phyloP scores from a whole-genome alignment of 352 stramenopile species.

The Phytophthora nicotianae region DNA sequence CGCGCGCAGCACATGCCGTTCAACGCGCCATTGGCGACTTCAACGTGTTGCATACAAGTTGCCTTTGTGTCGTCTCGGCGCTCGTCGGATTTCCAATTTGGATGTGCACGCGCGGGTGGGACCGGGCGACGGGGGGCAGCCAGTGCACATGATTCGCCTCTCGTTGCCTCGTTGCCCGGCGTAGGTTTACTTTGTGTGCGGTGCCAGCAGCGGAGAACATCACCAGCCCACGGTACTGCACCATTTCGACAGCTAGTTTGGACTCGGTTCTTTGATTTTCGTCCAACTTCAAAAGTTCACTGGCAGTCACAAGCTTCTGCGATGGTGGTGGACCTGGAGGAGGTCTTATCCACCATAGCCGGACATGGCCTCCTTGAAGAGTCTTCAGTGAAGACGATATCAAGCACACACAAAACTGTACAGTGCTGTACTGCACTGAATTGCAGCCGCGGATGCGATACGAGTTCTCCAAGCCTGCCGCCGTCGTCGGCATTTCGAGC shows the following conservation, averaged over 20 bases:
- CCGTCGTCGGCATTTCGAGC: constrained; percentile 7
- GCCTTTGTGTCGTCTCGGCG: constrained; percentile 5
- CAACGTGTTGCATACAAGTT: constrained; percentile 16
- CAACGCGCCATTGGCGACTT: constrained; percentile 3
- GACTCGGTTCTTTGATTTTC: too few relatives aligned
- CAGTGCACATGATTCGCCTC: constrained; percentile 10
- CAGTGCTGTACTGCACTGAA: background rate
- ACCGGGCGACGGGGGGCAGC: constrained; percentile 14
- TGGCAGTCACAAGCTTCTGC: background rate
- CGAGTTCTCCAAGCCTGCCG: constrained; percentile 2
- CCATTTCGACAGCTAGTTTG: constrained; percentile 4
- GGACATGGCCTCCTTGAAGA: too few relatives aligned
- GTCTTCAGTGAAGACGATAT: too few relatives aligned
- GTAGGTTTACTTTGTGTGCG: background rate
- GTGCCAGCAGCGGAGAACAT: constrained; percentile 11
- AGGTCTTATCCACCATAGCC: constrained; percentile 12
- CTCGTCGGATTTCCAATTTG: constrained; percentile 16
- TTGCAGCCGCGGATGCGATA: background rate
- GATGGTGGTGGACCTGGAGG: constrained; percentile 9
- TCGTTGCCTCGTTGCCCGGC: background rate
- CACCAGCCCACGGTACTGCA: background rate
- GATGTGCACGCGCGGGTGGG: constrained; percentile 21
- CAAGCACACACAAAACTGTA: background rate
- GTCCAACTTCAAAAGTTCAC: too few relatives aligned
- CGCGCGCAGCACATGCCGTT: constrained; percentile 12